Evolutionary conservation across 2,329 filamentous ascomycete genomes (phyloP), one percentile per base, ranked within the genome.

Genomic region (Fusarium cyanostomum): DNA sequence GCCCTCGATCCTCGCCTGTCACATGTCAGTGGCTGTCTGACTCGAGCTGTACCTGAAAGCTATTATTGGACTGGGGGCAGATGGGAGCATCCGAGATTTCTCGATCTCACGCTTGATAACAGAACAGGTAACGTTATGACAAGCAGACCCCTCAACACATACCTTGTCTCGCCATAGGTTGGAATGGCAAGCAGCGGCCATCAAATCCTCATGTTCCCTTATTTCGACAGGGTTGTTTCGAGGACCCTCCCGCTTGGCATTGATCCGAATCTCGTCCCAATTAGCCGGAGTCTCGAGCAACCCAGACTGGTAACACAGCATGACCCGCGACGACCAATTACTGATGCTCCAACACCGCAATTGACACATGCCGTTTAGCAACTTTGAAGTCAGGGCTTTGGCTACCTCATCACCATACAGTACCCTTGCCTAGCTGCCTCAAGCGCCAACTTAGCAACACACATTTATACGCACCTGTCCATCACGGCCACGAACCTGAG

Each of bases 21-120:
- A 64, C 62, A 64, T 64, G 62, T 66, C 62, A 64, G 52, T 48
- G 50, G 30, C 41, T 61, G 61, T 52, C 41, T 60, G 45, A 49
- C 41, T 21, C 27, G 37, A 30, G 10, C 15, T 56, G 61, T 52
- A 41, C 62, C 57, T 66, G 57, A 51, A 42, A 56, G 55, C 56
- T 64, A 62, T 51, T 56, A 61, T 52, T 43, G 56, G 56, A 34
- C 39, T 41, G 27, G 45, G 41, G 52, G 21, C 18, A 51, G 35
- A 42, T 54, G 37, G 26, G 35, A 51, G 42, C 15, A 44, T 39
- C 35, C 27, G 34, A 63, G 26, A 31, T 56, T 42, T 41, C 28
- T 59, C 18, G 12, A 27, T 9, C 42, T 44, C 33, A 38, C n/a
- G 12, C 51, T 41, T 38, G 26, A 39, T 33, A 16, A 16, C 30